A percentile compares a stretch with the other conserved stretches of the same genome.
Conservation (phyloP, 495 filamentous ascomycete species). For the Staphylotrichum tortipilum region DNA sequence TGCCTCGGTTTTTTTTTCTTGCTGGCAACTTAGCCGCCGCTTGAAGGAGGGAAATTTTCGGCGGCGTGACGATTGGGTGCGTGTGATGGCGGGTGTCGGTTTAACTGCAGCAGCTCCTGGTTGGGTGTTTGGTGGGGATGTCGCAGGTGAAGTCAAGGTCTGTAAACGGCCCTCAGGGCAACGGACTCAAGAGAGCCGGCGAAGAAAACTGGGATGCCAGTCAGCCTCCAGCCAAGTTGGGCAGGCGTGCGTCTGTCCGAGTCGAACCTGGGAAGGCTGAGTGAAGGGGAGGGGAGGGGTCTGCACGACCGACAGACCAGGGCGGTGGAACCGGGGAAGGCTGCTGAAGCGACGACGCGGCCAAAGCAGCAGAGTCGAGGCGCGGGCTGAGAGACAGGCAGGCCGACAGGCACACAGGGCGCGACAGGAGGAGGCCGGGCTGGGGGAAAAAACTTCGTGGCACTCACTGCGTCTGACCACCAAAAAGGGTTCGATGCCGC, state of each 20-base stretch:
- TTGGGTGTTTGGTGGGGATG: slow-evolving; percentile 11
- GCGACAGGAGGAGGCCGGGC: slow-evolving; percentile 11
- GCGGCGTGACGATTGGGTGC: slow-evolving; percentile 26
- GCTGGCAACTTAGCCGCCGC: slow-evolving; percentile 37
- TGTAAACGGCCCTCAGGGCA: slow-evolving; percentile 15
- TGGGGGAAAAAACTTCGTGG: slow-evolving; percentile 5
- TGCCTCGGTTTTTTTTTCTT: slow-evolving; percentile 25
- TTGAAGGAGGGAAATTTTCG: slow-evolving; percentile 28
- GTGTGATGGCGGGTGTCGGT: slow-evolving; percentile 19
- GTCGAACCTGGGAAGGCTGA: slow-evolving; percentile 11
- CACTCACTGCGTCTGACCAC: slow-evolving; percentile 15
- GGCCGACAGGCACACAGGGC: too few species aligned
- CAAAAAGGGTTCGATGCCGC: slow-evolving; percentile 10
- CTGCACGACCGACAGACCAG: slow-evolving; percentile 27
- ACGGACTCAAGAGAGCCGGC: too few species aligned
- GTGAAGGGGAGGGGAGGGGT: too few species aligned
- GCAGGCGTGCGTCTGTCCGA: slow-evolving; percentile 23
- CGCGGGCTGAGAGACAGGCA: too few species aligned
- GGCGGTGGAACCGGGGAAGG: slow-evolving; percentile 10
- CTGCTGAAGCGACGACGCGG: slow-evolving; percentile 8
- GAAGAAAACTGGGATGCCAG: slow-evolving; percentile 8
- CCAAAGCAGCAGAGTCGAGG: slow-evolving; percentile 6
- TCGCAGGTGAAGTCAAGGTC: slow-evolving; percentile 20
- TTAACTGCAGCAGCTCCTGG: slow-evolving; percentile 16
- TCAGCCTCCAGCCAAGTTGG: slow-evolving; percentile 18